Evolutionary conservation across 2,329 filamentous ascomycete genomes (phyloP), one percentile per base, ranked within the genome.

Genomic region (Alternaria atra): DNA sequence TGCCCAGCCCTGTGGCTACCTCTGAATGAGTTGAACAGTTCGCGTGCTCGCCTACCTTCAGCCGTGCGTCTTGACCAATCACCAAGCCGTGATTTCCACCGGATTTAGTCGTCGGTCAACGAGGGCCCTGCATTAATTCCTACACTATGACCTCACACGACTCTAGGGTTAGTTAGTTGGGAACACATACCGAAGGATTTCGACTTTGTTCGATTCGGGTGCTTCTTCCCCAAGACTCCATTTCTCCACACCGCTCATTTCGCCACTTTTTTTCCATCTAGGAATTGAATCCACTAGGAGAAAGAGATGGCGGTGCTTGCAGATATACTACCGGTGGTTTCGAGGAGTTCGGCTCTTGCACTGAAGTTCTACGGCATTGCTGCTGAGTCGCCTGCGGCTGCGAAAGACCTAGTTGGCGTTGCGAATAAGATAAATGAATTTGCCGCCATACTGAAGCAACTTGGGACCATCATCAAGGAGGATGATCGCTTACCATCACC

Each of bases 381-480:
- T 60, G 66, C 71, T 40, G 63, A 62, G 35, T 64, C 70, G 9
- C 58, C 70, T 12, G 59, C 63, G 55, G 67, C 69, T 25, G 68
- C 73, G 32, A 70, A 62, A 47, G 71, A 77, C 50, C 57, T 75
- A 32, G 63, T 72, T 51, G 65, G 58, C 29, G 62, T 77, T n/a
- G 76, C 78, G 12, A 75, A 67, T 53, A 64, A 67, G n/a, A 72
- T 79, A 55, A 78, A 73, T 61, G 70, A 71, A 39, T 74, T 80
- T 46, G 73, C 73, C 43, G 67, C 74, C 7, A 75, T 73, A 32
- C 52, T 80, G 58, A 79, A 80, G 63, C 77, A 80, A 53, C 65
- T 79, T 20, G 77, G 77, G 46, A 75, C 76, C 0, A 69, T 75
- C 40, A 73, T 80, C 42, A 77, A 73, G 32, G 76, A 80, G 57